Evolutionary conservation across 2,329 filamentous ascomycete genomes (phyloP), one percentile per base, ranked within the genome.

Genomic region (Aschersonia sp.): DNA sequence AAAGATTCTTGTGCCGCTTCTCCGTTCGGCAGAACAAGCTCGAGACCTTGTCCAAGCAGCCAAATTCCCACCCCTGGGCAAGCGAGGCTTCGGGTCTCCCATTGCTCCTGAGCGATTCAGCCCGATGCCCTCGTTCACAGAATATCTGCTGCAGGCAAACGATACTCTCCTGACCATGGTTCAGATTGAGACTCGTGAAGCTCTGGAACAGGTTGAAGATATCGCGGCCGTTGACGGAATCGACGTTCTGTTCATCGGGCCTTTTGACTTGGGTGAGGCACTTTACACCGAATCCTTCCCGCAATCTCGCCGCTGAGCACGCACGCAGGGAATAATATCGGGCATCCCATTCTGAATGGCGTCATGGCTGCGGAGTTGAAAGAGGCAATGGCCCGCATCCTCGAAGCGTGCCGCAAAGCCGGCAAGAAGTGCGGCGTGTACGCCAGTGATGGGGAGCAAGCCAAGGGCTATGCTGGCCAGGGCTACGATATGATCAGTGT

Each of bases 351-450:
- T 40, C 68, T 81, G 29, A 67, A 81, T 51, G 74, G 73, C 1
- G 72, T 72, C 44, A 74, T 83, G 54, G 62, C 76, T 52, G 71
- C 72, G 0, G 73, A 79, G 50, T 69, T 85, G 50, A 65, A 75
- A 32, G 66, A 67, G 35, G 81, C 81, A 14, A 75, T 85, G 47
- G 68, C 69, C 43, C 75, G 69, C 50, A 69, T 81, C 44, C 65
- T 79, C 8, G 65, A 66, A 10, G 79, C 81, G 3, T 73, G 77
- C 4, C 67, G 70, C 46, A 72, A 69, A 51, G 72, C 81, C 9
- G 80, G 79, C 22, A 85, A 84, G 63, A 83, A 81, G 66, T 73
- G 72, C 5, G 82, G 76, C 29, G 76, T 81, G 43, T 81, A 73
- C 56, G 73, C 74, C 50, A 71, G 68, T 2, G 69, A 64, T 43